Evolutionary conservation across 768 basidiomycete genomes (phyloP).

Genomic region (Neoboletus subvelutipes): DNA sequence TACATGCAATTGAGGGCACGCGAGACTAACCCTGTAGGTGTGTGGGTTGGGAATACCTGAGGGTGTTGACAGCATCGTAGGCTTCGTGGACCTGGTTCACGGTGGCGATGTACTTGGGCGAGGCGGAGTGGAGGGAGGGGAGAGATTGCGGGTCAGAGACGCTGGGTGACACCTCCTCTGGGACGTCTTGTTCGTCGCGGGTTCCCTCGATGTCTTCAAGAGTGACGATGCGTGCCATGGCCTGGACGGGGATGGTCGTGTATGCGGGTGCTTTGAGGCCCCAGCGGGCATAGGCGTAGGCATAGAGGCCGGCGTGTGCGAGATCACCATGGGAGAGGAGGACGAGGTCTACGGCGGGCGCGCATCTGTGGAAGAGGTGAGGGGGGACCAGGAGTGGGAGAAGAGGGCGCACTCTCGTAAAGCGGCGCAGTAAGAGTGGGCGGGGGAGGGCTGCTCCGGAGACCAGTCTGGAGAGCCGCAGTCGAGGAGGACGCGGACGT

Average conservation of each 20-base stretch:
- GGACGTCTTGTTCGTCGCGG: slow-evolving; percentile 69
- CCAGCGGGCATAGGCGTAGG: slow-evolving; percentile 88
- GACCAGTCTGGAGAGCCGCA: slow-evolving; percentile 90
- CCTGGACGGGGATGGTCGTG: slow-evolving; percentile 91
- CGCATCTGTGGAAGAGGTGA: slow-evolving; percentile 47
- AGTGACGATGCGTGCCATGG: slow-evolving; percentile 90
- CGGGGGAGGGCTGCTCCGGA: slow-evolving; percentile 46
- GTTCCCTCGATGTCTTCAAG: slow-evolving; percentile 85
- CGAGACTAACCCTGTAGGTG: slow-evolving; percentile 79
- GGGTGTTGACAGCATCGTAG: slow-evolving; percentile 86
- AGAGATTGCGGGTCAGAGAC: slow-evolving; percentile 19
- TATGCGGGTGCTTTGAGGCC: slow-evolving; percentile 89
- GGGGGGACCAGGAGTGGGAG: not conserved
- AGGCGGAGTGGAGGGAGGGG: slow-evolving; percentile 9
- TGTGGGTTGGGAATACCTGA: slow-evolving; percentile 93
- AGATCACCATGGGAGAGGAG: slow-evolving; percentile 94
- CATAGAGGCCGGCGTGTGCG: slow-evolving; percentile 85
- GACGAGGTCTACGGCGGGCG: slow-evolving; percentile 84
- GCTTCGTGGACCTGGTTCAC: slow-evolving; percentile 87
- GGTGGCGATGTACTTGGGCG: slow-evolving; percentile 66
- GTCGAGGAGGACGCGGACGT: slow-evolving; percentile 89
- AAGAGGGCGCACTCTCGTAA: slow-evolving; percentile 59
- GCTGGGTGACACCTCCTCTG: slow-evolving; percentile 27
- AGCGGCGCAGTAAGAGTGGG: slow-evolving; percentile 56
- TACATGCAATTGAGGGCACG: no score